These are phyloP conservation scores for Panellus pusillus DNA, from an alignment of 768 basidiomycete species.

Conservation along the genomic window DNA sequence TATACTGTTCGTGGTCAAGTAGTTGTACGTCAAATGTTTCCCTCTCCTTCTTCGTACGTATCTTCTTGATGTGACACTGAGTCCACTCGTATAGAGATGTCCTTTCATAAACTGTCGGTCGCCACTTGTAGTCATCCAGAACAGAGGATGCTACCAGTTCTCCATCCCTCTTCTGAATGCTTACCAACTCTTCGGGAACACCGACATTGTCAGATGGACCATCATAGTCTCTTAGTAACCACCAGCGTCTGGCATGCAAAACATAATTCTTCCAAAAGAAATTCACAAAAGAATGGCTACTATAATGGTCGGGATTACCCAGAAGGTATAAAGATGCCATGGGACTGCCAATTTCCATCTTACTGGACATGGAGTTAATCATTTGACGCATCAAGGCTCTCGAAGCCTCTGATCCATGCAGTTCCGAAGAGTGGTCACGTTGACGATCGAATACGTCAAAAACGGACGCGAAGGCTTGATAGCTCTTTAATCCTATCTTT, in stretches of 20 bases:
- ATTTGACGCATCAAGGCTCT: background rate
- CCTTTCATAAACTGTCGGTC: conserved; percentile 8
- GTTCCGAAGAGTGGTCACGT: conserved; percentile 2
- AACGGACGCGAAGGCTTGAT: background rate
- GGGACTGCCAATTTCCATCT: conserved; percentile 32
- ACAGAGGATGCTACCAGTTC: conserved; percentile 25
- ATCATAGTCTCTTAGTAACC: too few relatives aligned
- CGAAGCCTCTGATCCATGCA: conserved; percentile 6
- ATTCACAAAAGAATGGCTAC: conserved; percentile 26
- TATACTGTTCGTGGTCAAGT: background rate
- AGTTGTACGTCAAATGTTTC: background rate
- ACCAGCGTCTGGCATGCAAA: background rate
- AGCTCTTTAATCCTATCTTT: background rate
- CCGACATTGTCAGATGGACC: background rate
- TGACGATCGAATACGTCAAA: conserved; percentile 14
- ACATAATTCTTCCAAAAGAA: conserved; percentile 31
- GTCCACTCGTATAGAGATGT: conserved; percentile 24
- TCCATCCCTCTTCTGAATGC: background rate
- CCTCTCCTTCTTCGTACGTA: background rate
- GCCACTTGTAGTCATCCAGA: conserved; percentile 24
- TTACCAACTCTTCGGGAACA: background rate
- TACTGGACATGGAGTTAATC: conserved; percentile 3
- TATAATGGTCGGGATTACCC: conserved; percentile 35
- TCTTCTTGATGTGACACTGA: background rate
- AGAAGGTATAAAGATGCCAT: conserved; percentile 32